Conservation (phyloP, 345 rosid species). For the Leavenworthia alabamica region DNA sequence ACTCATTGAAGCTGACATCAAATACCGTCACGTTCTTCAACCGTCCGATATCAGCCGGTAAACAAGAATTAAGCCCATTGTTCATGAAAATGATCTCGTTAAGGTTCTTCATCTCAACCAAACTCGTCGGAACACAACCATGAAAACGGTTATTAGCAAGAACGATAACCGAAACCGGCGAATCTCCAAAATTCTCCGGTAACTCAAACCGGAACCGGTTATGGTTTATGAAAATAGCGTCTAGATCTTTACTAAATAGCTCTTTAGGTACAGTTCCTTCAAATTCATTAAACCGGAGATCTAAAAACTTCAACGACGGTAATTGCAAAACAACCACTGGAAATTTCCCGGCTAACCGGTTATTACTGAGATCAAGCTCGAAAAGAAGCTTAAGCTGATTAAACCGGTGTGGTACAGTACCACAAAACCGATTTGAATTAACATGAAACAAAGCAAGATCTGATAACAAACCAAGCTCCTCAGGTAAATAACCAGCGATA, state of each 20-base stretch:
- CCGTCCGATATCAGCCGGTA: constrained; percentile 52
- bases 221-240: constrained; percentile 65
- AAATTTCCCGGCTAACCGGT: constrained; percentile 67
- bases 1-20: constrained; percentile 52
- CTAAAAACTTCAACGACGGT: constrained; percentile 57
- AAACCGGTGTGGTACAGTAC: constrained; percentile 59
- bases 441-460: constrained; percentile 80
- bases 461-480: constrained; percentile 62
- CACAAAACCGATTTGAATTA: constrained; percentile 71
- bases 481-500: constrained; percentile 71
- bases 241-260: constrained; percentile 53
- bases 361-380: constrained; percentile 80
- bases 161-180: constrained; percentile 70
- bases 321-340: constrained; percentile 47
- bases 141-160: constrained; percentile 64
- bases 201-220: constrained; percentile 57
- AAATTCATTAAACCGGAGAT: constrained; percentile 69
- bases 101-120: constrained; percentile 60
- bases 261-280: constrained; percentile 66
- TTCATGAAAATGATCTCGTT: constrained; percentile 60
- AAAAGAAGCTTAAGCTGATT: constrained; percentile 38
- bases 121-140: constrained; percentile 64
- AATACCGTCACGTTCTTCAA: constrained; percentile 57
- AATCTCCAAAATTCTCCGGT: constrained; percentile 67
- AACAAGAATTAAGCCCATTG: constrained; percentile 58